Conservation (phyloP, 805 yeast species). For the Brettanomyces anomalus region DNA sequence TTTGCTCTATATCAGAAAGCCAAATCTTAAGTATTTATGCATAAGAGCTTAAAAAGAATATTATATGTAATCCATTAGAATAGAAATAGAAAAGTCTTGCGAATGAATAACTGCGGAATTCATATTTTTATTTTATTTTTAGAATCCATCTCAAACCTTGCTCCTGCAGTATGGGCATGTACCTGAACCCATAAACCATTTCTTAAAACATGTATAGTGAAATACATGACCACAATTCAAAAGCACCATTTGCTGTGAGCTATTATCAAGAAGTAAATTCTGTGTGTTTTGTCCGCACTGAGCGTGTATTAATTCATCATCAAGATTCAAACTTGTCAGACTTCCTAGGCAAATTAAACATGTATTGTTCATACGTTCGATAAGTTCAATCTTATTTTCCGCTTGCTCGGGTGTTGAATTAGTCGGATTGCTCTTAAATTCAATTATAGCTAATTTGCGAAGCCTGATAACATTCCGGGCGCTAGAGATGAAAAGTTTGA, state of each 20-base stretch:
- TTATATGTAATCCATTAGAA: not conserved
- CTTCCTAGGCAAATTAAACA: conserved; percentile 14
- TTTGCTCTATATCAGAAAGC: not conserved
- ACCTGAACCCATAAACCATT: conserved; percentile 11
- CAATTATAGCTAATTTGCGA: conserved; percentile 10
- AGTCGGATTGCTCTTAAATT: conserved; percentile 1
- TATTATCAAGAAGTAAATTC: not conserved
- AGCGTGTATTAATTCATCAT: not conserved
- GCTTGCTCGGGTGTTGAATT: not conserved
- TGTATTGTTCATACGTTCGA: conserved; percentile 5
- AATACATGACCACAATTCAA: conserved; percentile 12
- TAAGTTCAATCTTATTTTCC: conserved; percentile 1
- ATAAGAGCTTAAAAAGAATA: not conserved
- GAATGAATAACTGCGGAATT: too few relatives aligned
- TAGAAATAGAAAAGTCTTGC: not conserved
- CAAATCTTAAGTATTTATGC: too few relatives aligned
- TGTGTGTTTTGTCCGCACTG: not conserved
- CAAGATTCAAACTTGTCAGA: not conserved
- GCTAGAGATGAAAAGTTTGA: conserved; percentile 9
- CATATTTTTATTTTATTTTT: too few relatives aligned
- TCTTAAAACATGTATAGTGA: conserved; percentile 11
- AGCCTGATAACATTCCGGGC: conserved; percentile 9
- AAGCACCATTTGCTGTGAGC: not conserved
- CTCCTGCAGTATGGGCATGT: conserved; percentile 14
- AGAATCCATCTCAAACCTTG: not conserved